Evolutionary conservation across 2,329 filamentous ascomycete species (phyloP), one percentile per base, ranked within the genome.

Genomic region (Fusarium camptoceras): DNA sequence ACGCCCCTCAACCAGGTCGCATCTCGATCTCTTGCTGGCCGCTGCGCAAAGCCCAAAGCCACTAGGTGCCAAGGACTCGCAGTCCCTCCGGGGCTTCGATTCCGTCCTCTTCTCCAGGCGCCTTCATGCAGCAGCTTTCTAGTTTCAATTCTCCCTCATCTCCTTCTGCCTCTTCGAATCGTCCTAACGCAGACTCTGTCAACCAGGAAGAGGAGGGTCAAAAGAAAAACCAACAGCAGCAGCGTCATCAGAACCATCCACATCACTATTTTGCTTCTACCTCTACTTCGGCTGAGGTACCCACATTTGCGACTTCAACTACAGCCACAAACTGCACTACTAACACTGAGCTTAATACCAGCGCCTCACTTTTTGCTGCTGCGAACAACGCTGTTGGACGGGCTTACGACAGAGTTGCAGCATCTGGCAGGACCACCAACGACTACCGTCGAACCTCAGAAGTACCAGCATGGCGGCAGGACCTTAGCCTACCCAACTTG

Each of bases 91-190:
- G 70, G 71, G 70, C 70, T 73, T 73, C 65, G 73, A 74, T 70
- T 75, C 68, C 71, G 71, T 71, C 59, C 53, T 66, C 61, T 57
- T 64, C 65, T 66, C 68, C 67, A 70, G 72, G 73, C 74, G 76
- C 66, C 70, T 79, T 78, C 68, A 79, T 79, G 77, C 77, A 75
- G 68, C 72, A 75, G 62, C 64, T 66, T 62, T 67, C 73, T 47
- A 71, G 61, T 68, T 55, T 61, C 68, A 68, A 68, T 55, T 59
- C 74, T 70, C 51, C 54, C 59, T 66, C 73, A 53, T 55, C 69
- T 62, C 50, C 71, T 49, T 66, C 62, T 59, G 39, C 28, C 22
- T 55, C 63, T 48, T 66, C 48, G 54, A 66, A 60, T 54, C 47
- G 61, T 48, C 55, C 61, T 30, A 30, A 43, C 20, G 47, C 55